Percentiles rank a stretch among this genome's conserved stretches.
phyloP scores from a whole-genome alignment of 768 basidiomycete species.

The Boletus barrowsii region DNA sequence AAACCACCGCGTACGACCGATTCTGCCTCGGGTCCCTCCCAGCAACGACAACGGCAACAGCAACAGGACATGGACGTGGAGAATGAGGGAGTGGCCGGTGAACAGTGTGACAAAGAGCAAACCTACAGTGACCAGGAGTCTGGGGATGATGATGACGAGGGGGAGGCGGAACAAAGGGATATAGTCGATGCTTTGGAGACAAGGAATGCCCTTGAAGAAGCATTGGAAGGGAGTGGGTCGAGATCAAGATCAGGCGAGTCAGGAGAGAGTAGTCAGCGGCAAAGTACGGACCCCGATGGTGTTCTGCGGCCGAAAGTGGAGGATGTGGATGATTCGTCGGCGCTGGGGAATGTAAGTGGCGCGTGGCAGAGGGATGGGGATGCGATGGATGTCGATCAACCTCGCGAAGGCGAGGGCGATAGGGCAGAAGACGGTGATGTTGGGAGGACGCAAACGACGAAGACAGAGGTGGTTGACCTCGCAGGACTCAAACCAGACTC shows the following conservation, averaged over 20 bases:
- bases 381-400: conserved; percentile 36
- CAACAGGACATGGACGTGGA: conserved; percentile 34
- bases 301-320: conserved; percentile 46
- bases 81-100: conserved; percentile 11
- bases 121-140: conserved; percentile 39
- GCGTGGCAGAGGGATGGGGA: conserved; percentile 19
- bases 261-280: conserved; percentile 36
- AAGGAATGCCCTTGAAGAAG: conserved; percentile 52
- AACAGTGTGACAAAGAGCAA: conserved; percentile 23
- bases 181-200: conserved; percentile 63
- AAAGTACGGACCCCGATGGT: conserved; percentile 25
- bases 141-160: conserved; percentile 57
- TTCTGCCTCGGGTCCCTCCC: conserved; percentile 2
- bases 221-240: conserved; percentile 40
- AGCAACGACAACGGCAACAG: conserved; percentile 36
- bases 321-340: conserved; percentile 57
- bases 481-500: conserved; percentile 54
- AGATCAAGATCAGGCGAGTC: conserved; percentile 29
- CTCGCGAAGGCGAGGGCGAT: conserved; percentile 29
- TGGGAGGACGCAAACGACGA: conserved; percentile 21
- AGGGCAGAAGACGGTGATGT: neutral
- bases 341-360: conserved; percentile 28
- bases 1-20: conserved; percentile 42
- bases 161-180: conserved; percentile 51
- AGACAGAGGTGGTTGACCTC: conserved; percentile 25